A percentile compares a stretch with the other conserved stretches of the same genome.
Evolutionary conservation across 805 yeast species (phyloP).

Genomic region (Sungouiella blattae): DNA sequence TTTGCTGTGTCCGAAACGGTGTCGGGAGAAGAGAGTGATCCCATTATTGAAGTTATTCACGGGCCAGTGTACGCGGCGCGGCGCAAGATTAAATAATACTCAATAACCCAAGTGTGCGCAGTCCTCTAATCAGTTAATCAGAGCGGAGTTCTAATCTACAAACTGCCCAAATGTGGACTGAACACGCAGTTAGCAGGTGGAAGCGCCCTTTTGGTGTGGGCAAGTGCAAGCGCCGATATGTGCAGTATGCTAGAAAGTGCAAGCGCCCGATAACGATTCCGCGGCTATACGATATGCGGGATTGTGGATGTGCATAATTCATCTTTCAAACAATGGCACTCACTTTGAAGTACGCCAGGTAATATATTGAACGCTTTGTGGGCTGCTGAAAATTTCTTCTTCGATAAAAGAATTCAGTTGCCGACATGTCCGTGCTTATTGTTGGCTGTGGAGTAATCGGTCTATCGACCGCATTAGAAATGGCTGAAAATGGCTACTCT

Average conservation of each 20-base stretch:
- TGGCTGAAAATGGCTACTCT: conserved; percentile 7
- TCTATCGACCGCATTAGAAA: conserved; percentile 14
- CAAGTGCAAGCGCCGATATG: neutral
- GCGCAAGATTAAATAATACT: neutral
- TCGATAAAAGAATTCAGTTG: too few relatives aligned
- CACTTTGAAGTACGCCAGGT: too few relatives aligned
- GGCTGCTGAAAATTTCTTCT: too few relatives aligned
- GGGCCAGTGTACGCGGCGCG: neutral
- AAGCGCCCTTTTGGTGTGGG: neutral
- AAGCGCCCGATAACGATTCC: neutral
- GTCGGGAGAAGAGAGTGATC: neutral
- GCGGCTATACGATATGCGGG: too few relatives aligned
- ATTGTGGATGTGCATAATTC: too few relatives aligned
- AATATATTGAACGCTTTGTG: too few relatives aligned
- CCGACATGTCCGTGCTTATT: conserved; percentile 1
- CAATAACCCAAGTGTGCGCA: too few relatives aligned
- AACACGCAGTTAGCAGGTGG: neutral
- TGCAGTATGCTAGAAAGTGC: neutral
- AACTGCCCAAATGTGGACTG: neutral
- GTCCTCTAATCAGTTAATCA: neutral
- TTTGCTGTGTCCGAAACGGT: neutral
- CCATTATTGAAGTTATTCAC: neutral
- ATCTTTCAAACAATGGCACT: too few relatives aligned
- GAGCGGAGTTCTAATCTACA: neutral
- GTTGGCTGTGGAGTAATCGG: conserved; percentile 18